Percentiles rank a stretch among this genome's conserved stretches.
Evolutionary conservation across 2,329 filamentous ascomycete species (phyloP).

Genomic region (Rhynchosporium agropyri): DNA sequence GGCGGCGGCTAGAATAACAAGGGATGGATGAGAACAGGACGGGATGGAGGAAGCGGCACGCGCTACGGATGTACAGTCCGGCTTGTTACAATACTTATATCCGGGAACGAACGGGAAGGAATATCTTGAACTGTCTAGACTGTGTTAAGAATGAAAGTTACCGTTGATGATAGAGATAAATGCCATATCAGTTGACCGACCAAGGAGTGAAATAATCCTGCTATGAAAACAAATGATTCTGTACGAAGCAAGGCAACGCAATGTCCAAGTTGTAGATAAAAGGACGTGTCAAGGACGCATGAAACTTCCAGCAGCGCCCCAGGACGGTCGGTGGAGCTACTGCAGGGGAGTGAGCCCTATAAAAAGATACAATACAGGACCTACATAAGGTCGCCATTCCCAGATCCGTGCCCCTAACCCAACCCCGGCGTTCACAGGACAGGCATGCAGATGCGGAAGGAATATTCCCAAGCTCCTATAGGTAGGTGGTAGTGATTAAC

Average conservation of each 20-base stretch:
- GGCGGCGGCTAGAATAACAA: not conserved
- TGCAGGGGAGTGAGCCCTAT: not conserved
- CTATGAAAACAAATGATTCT: no score
- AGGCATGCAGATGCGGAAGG: no score
- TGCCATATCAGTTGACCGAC: no score
- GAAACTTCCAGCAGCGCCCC: no score
- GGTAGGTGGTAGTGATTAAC: no score
- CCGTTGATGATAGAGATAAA: no score
- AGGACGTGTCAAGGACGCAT: no score
- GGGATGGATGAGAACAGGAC: constrained; percentile 5
- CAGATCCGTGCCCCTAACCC: not conserved
- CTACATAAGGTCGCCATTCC: not conserved
- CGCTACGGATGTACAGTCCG: not conserved
- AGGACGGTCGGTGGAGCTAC: constrained; percentile 2
- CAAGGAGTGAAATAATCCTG: no score
- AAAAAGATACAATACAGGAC: not conserved
- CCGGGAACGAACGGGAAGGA: not conserved
- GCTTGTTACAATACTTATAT: no score
- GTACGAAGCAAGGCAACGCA: not conserved
- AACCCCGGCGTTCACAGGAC: no score
- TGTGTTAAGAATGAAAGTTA: not conserved
- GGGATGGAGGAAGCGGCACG: constrained; percentile 3
- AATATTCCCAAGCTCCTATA: no score
- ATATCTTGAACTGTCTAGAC: no score
- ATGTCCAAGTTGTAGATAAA: not conserved